A percentile compares a stretch with the other conserved stretches of the same genome.
Evolutionary conservation across 179 eudicot species (phyloP).

Genomic region (Pouteria campechiana): DNA sequence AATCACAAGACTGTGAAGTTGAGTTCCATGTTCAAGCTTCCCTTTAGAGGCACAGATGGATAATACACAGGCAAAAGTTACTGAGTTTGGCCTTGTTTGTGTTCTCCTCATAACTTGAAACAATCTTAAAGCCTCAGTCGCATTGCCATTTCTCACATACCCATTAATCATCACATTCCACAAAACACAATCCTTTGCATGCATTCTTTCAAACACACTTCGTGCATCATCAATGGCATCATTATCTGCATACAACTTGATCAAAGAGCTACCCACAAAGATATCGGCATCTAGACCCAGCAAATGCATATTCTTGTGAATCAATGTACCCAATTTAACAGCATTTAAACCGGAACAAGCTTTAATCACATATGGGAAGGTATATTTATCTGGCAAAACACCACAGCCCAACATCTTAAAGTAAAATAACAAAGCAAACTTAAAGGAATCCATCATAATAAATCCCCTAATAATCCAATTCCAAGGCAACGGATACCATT

Average conservation of each 20-base stretch:
- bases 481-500: conserved; percentile 40
- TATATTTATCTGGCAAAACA: conserved; percentile 33
- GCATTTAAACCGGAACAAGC: conserved; percentile 48
- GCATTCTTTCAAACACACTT: conserved; percentile 47
- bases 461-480: conserved; percentile 52
- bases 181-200: conserved; percentile 44
- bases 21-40: conserved; percentile 17
- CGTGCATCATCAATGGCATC: conserved; percentile 33
- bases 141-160: conserved; percentile 26
- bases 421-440: conserved; percentile 25
- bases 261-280: conserved; percentile 51
- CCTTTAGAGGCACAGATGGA: conserved; percentile 40
- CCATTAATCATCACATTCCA: conserved; percentile 65
- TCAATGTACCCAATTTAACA: conserved; percentile 20
- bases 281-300: conserved; percentile 44
- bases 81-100: conserved; percentile 27
- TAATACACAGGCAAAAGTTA: conserved; percentile 52
- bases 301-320: conserved; percentile 34
- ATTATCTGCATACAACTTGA: conserved; percentile 46
- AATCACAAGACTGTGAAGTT: conserved; percentile 38
- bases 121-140: conserved; percentile 25
- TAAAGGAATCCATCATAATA: conserved; percentile 21
- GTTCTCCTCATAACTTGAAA: conserved; percentile 24
- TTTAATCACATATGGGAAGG: conserved; percentile 50
- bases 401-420: conserved; percentile 39